phyloP scores from a whole-genome alignment of 352 stramenopile genomes.

The Phytophthora cryptogea region DNA sequence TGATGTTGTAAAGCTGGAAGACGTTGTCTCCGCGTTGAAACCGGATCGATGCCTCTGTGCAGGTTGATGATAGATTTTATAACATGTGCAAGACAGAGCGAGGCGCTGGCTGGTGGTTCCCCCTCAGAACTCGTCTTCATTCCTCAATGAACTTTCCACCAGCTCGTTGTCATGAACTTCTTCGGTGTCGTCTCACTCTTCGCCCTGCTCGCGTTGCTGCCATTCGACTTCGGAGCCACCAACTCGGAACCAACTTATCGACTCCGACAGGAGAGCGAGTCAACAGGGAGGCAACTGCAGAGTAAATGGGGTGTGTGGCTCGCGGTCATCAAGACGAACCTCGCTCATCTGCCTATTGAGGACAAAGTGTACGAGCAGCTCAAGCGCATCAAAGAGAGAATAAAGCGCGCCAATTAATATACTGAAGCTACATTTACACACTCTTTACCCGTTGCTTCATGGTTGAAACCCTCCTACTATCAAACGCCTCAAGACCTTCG shows the following conservation, averaged over 20 bases:
- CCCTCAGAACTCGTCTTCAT: background rate
- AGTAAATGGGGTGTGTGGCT: background rate
- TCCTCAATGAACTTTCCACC: background rate
- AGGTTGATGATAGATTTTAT: background rate
- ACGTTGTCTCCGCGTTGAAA: too few relatives aligned
- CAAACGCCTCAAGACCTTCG: slow-evolving; percentile 11
- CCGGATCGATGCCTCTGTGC: too few relatives aligned
- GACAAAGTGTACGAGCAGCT: slow-evolving; percentile 1
- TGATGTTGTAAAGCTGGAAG: too few relatives aligned
- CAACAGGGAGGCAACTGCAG: background rate
- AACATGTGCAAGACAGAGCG: background rate
- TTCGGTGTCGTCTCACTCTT: slow-evolving; percentile 10
- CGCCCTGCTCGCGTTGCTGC: slow-evolving; percentile 6
- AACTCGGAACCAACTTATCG: background rate
- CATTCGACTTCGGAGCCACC: background rate
- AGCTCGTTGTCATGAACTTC: slow-evolving; percentile 3
- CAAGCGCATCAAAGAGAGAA: background rate
- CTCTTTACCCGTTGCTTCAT: background rate
- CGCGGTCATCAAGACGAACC: background rate
- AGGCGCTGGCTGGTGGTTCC: background rate
- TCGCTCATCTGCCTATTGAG: background rate
- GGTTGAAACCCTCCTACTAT: background rate
- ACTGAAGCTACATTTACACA: background rate
- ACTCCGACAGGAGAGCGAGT: background rate
- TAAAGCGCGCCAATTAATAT: background rate